Evolutionary conservation across 106 monocot genomes (phyloP), one percentile per base, ranked within the genome.

Genomic region (Dactylorhiza incarnata): DNA sequence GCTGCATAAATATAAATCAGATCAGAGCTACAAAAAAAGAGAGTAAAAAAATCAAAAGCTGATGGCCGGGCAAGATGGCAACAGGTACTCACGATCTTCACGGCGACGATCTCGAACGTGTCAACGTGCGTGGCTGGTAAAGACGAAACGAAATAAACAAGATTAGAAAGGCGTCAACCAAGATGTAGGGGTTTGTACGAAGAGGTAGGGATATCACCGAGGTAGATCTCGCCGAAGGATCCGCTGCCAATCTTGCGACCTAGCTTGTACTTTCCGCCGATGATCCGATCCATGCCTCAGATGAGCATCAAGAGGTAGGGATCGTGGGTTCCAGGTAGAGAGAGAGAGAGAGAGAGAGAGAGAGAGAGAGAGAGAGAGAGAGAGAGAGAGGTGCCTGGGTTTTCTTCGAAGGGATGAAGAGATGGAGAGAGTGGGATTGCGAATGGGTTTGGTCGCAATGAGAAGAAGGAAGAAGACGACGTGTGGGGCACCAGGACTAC

Each of bases 181-280:
- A 50, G 26, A 46, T 12, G 49, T 22, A 67, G 74, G 70, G 45
- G 19, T 16, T 45, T 7, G 19, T 48, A 74, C 26, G 25, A 3
- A 65, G 25, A 2, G 29, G 29, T 10, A 17, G 24, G 7, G 6
- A 70, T 3, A 75, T 82, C 59, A 95, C 94, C 94, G 49, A 95
- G 91, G 72, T 77, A 91, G 85, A 95, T 91, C 89, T 95, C 94
- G 7, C 91, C 94, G 74, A 95, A 95, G 45, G 91, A 95, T 53
- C 94, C 94, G 63, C 94, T 89, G 7, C 94, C 94, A 72, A 95
- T 95, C 91, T 95, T 91, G 44, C 94, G 85, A 7, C 91, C 94
- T 5, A 95, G 85, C 94, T 89, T 95, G 81, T 87, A 95, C 77
- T 89, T 95, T 22, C 82, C 89, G 19, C 94, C 94, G 66, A 95